Evolutionary conservation across 768 basidiomycete genomes (phyloP), one percentile per base, ranked within the genome.

Genomic region (Phanerochaete carnosa): DNA sequence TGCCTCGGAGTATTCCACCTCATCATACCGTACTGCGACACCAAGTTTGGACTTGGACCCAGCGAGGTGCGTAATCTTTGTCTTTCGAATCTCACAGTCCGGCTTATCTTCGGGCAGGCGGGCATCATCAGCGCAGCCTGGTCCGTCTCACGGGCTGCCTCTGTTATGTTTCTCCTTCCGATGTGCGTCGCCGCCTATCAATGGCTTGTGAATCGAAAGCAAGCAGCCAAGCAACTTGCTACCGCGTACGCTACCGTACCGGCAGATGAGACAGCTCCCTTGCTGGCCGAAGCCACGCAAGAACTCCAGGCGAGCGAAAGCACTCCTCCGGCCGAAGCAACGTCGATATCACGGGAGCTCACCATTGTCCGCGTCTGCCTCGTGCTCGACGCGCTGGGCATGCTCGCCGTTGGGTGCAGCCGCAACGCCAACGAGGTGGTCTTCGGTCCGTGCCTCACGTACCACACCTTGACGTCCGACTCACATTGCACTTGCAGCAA

Each of bases 11-110:
- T 28, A 8, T 59, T 51, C 32, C 13, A 37, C 16, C n/a, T 43
- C 19, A 4, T 59, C 2, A 47, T 59, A 13, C 35, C 45, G 26
- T 59, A 59, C 50, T 59, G 58, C 26, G 58, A 59, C 49, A 15
- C 19, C 35, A 30, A 51, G 37, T 59, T 59, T 19, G 58, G 58
- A 6, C 25, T 59, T 5, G 26, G 37, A 16, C 37, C 58, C 3
- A 51, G 16, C 22, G 58, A 59, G 29, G 58, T 59, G 19, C n/a
- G 58, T 32, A 2, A 6, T 37, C 26, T 8, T 13, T 56, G 19
- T 45, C 13, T 22, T 13, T 45, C 11, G 8, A 45, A n/a, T 23
- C 55, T 4, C 25, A 23, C 46, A 12, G 5, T 13, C n/a, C 28
- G 46, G 28, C 46, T 12, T 2, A 23, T 19, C 46, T 12, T 47